These are phyloP conservation scores for Phytophthora tubulina DNA, from an alignment of 352 stramenopile species.

Conservation along the genomic window DNA sequence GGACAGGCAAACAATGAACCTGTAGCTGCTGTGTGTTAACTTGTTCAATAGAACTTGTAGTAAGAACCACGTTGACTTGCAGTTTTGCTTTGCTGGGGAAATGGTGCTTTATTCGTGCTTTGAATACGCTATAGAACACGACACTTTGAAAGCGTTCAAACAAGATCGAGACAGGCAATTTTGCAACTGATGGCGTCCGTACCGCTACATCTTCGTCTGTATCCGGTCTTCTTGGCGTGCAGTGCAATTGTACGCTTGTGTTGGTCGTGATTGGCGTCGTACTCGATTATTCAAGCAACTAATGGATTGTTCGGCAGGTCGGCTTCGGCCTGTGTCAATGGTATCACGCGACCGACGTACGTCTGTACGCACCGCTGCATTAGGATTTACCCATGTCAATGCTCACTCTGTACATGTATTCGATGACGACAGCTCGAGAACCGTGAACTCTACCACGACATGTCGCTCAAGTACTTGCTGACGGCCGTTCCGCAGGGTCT, in stretches of 20 bases:
- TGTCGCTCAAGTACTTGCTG: slow-evolving; percentile 68
- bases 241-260: slow-evolving; percentile 33
- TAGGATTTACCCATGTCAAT: neutral
- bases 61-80: too few species aligned
- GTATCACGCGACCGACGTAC: slow-evolving; percentile 61
- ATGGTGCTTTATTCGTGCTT: too few species aligned
- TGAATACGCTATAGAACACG: too few species aligned
- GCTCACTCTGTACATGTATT: neutral
- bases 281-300: too few species aligned
- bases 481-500: slow-evolving; percentile 59
- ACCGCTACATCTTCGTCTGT: slow-evolving; percentile 39
- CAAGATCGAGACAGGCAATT: slow-evolving; percentile 9
- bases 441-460: slow-evolving; percentile 47
- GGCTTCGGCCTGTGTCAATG: slow-evolving; percentile 61
- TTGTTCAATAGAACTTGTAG: too few species aligned
- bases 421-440: slow-evolving; percentile 40
- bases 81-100: too few species aligned
- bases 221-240: slow-evolving; percentile 43
- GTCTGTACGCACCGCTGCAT: slow-evolving; percentile 4
- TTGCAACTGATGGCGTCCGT: slow-evolving; percentile 5
- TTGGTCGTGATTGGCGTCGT: too few species aligned
- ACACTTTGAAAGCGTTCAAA: neutral
- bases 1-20: slow-evolving; percentile 1
- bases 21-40: too few species aligned
- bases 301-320: slow-evolving; percentile 29